phyloP scores from a whole-genome alignment of 768 basidiomycete genomes.

The Lyophyllum decastes region DNA sequence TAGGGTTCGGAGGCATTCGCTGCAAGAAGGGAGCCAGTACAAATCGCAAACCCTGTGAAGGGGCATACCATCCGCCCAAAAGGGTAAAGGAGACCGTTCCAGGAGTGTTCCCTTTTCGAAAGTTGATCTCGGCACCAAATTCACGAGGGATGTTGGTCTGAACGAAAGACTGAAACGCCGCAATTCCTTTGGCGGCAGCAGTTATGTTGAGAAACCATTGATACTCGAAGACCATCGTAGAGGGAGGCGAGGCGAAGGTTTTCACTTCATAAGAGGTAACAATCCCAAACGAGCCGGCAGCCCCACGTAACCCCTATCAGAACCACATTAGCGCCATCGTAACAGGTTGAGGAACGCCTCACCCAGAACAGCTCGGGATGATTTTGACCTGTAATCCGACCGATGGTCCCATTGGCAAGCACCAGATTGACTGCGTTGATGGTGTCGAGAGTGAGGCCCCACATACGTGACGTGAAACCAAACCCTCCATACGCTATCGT shows the following conservation, averaged over 20 bases:
- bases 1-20: slow-evolving; percentile 13
- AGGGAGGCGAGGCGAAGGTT: slow-evolving; percentile 20
- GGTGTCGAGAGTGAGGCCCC: slow-evolving; percentile 53
- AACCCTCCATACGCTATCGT: slow-evolving; percentile 44
- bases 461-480: slow-evolving; percentile 48
- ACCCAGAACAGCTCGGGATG: slow-evolving; percentile 48
- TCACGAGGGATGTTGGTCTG: slow-evolving; percentile 32
- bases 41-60: slow-evolving; percentile 5
- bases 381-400: slow-evolving; percentile 33
- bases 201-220: slow-evolving; percentile 34
- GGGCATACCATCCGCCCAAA: slow-evolving; percentile 28
- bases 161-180: slow-evolving; percentile 36
- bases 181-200: slow-evolving; percentile 31
- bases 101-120: slow-evolving; percentile 26
- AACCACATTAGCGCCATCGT: too few relatives aligned
- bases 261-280: slow-evolving; percentile 18
- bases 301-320: slow-evolving; percentile 22
- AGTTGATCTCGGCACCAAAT: slow-evolving; percentile 34
- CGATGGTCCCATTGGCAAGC: slow-evolving; percentile 46
- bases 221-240: slow-evolving; percentile 27
- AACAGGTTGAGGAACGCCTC: not conserved
- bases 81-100: slow-evolving; percentile 32
- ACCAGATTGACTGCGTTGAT: slow-evolving; percentile 42
- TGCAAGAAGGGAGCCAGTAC: slow-evolving; percentile 16
- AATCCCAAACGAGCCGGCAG: slow-evolving; percentile 23